These are phyloP conservation scores for Coemansia sp. DNA, from an alignment of 192 early-diverging fungal genomes.

Conservation along the genomic window DNA sequence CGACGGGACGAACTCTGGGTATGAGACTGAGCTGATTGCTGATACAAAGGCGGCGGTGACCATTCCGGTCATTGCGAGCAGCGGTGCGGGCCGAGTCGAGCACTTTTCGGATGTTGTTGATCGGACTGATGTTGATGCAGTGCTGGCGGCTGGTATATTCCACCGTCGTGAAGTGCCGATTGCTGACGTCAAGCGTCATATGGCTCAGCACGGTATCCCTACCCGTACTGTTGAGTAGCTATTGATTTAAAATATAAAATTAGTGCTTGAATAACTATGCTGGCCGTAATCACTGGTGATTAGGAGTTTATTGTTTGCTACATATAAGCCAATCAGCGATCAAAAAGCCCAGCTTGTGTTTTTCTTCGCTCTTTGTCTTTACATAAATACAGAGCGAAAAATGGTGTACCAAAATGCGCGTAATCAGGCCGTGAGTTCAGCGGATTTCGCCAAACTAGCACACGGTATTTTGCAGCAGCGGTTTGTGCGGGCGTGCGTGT, in stretches of 20 bases:
- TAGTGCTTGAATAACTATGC: no score
- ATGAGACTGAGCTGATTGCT: slow-evolving; percentile 81
- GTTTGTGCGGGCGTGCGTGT: slow-evolving; percentile 45
- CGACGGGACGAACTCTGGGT: slow-evolving; percentile 98
- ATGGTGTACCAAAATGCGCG: slow-evolving; percentile 37
- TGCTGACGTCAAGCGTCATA: slow-evolving; percentile 74
- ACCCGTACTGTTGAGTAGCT: slow-evolving; percentile 27
- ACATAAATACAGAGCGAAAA: background rate
- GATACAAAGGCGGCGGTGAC: slow-evolving; percentile 75
- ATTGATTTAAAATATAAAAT: background rate
- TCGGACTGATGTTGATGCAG: slow-evolving; percentile 89
- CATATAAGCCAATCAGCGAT: background rate
- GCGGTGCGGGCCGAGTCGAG: slow-evolving; percentile 82
- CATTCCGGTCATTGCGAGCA: slow-evolving; percentile 98
- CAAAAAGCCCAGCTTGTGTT: background rate
- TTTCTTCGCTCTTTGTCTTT: no score
- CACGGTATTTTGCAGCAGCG: slow-evolving; percentile 36
- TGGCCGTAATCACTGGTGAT: background rate
- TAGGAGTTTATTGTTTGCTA: background rate
- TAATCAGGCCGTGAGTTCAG: slow-evolving; percentile 37
- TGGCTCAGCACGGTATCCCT: slow-evolving; percentile 56
- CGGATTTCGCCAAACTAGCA: slow-evolving; percentile 49
- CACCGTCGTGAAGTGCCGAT: slow-evolving; percentile 94
- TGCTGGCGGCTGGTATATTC: slow-evolving; percentile 97
- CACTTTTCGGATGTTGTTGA: slow-evolving; percentile 90